Evolutionary conservation across 2,329 filamentous ascomycete genomes (phyloP).

Genomic region (Stachybotrys chartarum): DNA sequence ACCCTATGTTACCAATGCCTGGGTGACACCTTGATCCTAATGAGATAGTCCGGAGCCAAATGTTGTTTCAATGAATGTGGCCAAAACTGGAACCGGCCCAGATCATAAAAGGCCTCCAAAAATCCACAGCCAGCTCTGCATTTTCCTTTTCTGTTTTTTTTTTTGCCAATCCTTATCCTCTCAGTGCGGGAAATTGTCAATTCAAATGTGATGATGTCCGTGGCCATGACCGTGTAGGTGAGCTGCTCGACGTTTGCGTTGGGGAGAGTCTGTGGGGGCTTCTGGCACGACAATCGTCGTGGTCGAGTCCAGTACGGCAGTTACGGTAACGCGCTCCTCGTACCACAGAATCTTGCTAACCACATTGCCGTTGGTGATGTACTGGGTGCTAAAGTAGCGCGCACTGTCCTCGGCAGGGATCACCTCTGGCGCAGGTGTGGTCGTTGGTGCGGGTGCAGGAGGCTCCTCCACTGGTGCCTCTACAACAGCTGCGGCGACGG

Average conservation of each 20-base stretch:
- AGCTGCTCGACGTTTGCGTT: conserved; percentile 18
- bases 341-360: conserved; percentile 53
- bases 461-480: conserved; percentile 7
- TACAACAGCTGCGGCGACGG: conserved; percentile 6
- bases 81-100: conserved; percentile 29
- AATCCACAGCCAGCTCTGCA: conserved; percentile 7
- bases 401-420: conserved; percentile 23
- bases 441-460: conserved; percentile 7
- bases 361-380: conserved; percentile 38
- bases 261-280: conserved; percentile 7
- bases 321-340: conserved; percentile 47
- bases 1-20: conserved; percentile 25
- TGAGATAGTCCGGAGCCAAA: conserved; percentile 23
- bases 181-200: conserved; percentile 4
- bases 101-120: conserved; percentile 12
- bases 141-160: conserved; percentile 6
- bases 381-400: conserved; percentile 42
- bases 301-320: conserved; percentile 32
- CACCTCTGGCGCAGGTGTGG: conserved; percentile 17
- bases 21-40: conserved; percentile 23
- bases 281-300: conserved; percentile 24
- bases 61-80: conserved; percentile 25
- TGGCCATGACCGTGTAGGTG: conserved; percentile 34
- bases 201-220: conserved; percentile 14
- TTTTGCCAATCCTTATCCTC: conserved; percentile 4